These are phyloP conservation scores for Plectranthus barbatus DNA, from an alignment of 257 asterid species.

Conservation along the genomic window DNA sequence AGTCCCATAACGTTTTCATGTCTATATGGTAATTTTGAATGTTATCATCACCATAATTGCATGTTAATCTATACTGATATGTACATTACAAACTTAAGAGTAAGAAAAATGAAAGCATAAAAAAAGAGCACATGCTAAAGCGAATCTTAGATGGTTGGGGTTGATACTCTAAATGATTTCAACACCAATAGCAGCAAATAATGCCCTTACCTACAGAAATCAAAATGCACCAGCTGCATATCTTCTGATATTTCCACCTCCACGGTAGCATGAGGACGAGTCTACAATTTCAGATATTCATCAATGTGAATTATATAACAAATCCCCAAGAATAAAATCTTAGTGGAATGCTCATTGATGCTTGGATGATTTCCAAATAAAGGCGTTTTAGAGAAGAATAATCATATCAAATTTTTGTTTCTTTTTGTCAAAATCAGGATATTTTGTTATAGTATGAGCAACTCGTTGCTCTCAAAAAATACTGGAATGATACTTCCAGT, in stretches of 20 bases:
- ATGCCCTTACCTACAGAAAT: slow-evolving; percentile 63
- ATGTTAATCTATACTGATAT: neutral
- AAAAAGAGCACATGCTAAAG: too few species aligned
- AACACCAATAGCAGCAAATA: neutral
- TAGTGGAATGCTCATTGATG: neutral
- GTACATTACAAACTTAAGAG: neutral
- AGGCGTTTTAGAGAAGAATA: neutral
- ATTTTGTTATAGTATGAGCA: too few species aligned
- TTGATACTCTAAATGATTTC: neutral
- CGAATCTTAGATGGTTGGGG: too few species aligned
- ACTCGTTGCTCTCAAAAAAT: too few species aligned
- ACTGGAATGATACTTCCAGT: too few species aligned
- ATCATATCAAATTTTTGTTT: neutral
- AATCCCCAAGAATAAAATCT: neutral
- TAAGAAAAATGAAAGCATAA: too few species aligned
- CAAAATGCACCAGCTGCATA: slow-evolving; percentile 95
- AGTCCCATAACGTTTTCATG: neutral
- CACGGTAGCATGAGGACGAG: slow-evolving; percentile 95
- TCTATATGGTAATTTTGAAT: neutral
- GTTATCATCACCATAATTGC: neutral
- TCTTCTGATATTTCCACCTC: slow-evolving; percentile 99
- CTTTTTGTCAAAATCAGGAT: neutral
- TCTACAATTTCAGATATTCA: slow-evolving; percentile 34
- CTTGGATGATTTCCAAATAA: neutral
- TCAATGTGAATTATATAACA: neutral